Base-by-base conservation (phyloP, 2,329 filamentous ascomycete genomes). In the Macrophomina pseudophaseolina region DNA sequence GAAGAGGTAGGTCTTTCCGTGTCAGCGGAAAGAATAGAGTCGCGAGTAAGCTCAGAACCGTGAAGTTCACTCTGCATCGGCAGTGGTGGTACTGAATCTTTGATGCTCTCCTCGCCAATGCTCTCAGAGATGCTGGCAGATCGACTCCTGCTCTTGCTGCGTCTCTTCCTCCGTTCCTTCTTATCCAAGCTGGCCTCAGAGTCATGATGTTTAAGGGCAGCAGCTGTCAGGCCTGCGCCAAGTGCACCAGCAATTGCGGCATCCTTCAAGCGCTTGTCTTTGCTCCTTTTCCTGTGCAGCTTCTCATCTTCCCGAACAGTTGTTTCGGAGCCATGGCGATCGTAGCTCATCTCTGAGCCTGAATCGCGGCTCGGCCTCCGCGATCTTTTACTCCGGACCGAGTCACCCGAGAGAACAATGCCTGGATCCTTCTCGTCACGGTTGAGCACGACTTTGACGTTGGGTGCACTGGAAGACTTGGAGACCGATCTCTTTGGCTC, bases 41-140 rank as follows among this genome's bases (percentile, higher is more conserved):
- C 91, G 71, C 94, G 86, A 0, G 94, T 98, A 65, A 97, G 79
- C 62, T 97, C 94, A 0, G 94, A 97, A 49, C 91, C 88, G 70
- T 92, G 91, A 66, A 97, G 87, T 66, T 93, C 92, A 78, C 94
- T 97, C 78, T 91, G 90, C 69, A 97, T 85, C 2, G 94, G 94
- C 90, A 97, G 93, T 5, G 92, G 92, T 6, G 93, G 90, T 14
- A 91, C 86, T 58, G 88, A 70, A 78, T 82, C 67, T 86, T 84
- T 73, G 32, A 68, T 67, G 18, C 81, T 75, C 44, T 85, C 80
- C 64, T 87, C 86, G 1, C 48, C 42, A 2, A 82, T 71, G 52
- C 79, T 87, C 67, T 88, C 86, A 33, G 86, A 78, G 64, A 86
- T 75, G 72, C 84, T 86, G 5, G 77, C 79, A 65, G 81, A 84